These are phyloP conservation scores for Pichia nakasei DNA, from an alignment of 805 yeast species.

Conservation along the genomic window DNA sequence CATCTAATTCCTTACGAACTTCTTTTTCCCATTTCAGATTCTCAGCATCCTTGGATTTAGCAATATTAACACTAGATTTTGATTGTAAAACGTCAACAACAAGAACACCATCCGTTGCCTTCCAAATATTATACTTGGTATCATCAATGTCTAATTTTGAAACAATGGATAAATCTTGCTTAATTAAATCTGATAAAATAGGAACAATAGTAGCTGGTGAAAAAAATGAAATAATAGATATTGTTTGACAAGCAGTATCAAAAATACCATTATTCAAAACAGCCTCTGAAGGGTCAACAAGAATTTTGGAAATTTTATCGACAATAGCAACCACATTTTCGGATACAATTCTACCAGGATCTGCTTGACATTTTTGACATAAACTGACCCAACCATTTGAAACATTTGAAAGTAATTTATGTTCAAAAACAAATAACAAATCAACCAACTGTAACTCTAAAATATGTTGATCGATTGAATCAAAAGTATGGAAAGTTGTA, in stretches of 20 bases:
- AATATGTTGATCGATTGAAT: conserved; percentile 15
- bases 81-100: conserved; percentile 54
- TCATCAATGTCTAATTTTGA: conserved; percentile 34
- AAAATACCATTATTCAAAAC: conserved; percentile 37
- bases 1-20: conserved; percentile 64
- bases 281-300: conserved; percentile 11
- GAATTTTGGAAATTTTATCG: conserved; percentile 11
- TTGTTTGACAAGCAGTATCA: conserved; percentile 40
- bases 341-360: conserved; percentile 52
- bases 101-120: conserved; percentile 57
- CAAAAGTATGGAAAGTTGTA: conserved; percentile 20
- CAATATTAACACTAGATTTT: conserved; percentile 35
- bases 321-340: conserved; percentile 21
- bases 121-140: conserved; percentile 55
- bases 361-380: conserved; percentile 47
- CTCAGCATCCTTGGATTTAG: conserved; percentile 76
- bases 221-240: conserved; percentile 47
- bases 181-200: conserved; percentile 34
- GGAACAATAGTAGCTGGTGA: conserved; percentile 52
- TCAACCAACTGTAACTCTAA: conserved; percentile 29
- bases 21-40: conserved; percentile 85
- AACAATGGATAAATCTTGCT: conserved; percentile 31
- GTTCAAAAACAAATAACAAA: conserved; percentile 38
- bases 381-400: conserved; percentile 70
- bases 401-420: conserved; percentile 27